Base-by-base conservation (phyloP, 208 protist genomes). In the Trypanosoma lewisi region DNA sequence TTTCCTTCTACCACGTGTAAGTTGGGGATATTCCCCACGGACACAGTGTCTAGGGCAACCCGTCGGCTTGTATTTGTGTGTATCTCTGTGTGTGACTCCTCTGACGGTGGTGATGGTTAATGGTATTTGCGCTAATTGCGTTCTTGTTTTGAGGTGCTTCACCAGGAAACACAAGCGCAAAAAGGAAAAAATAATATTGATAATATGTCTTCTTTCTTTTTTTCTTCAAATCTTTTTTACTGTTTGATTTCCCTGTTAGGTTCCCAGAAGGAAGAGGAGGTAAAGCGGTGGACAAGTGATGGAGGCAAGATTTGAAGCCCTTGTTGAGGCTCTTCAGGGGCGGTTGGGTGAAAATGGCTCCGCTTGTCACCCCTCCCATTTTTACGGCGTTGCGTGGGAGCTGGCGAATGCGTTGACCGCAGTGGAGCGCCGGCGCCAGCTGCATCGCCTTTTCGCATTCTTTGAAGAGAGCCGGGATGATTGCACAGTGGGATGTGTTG, bases 361-460 rank as follows among this genome's bases (percentile, higher is more conserved):
- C 0, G 30, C 16, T 25, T 3, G 28, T 57, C 61, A 64, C 37
- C 69, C 69, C 11, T 69, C 69, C 12, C 37, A 58, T n/a, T 45
- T 25, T 9, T 75, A 59, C 44, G 55, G 51, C 27, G 47, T 75
- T 57, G 69, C 61, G 27, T 28, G 23, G 49, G 69, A 75, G 17
- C 39, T 75, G 42, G 41, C 31, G 25, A 28, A 42, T 0, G 28
- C 60, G 7, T 5, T 75, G 36, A 25, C 44, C 19, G 34, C 16
- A 7, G 16, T 42, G 16, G 59, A 69, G 58, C 57, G 55, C 4
- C 63, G 36, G 11, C 23, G 11, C 14, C 69, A 75, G 34, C 50
- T 75, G 5, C 21, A 33, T 42, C 69, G 69, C 23, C 36, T 75
- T 42, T n/a, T 75, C 31, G 19, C 33, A 14, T 30, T 75, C 21